Conservation (phyloP, 495 filamentous ascomycete genomes). For the Stereocaulon alpinum region DNA sequence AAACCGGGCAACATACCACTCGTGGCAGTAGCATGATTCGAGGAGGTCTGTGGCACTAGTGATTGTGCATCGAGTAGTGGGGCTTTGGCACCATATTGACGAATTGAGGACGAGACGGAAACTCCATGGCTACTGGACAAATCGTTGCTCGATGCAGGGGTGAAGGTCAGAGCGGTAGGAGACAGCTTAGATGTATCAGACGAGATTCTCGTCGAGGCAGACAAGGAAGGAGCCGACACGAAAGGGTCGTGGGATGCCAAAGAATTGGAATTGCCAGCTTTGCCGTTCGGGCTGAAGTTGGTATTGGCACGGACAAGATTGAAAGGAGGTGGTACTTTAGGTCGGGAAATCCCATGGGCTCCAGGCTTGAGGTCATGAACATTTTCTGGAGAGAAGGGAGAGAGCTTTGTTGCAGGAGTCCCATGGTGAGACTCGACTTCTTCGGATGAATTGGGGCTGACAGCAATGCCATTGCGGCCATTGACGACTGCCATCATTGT, state of each 20-base stretch:
- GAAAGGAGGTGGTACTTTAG: slow-evolving; percentile 22
- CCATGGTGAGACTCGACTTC: slow-evolving; percentile 45
- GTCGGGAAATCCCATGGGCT: slow-evolving; percentile 7
- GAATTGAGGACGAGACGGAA: background rate
- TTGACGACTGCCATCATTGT: slow-evolving; percentile 11
- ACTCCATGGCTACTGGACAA: slow-evolving; percentile 7
- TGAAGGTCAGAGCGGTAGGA: slow-evolving; percentile 31
- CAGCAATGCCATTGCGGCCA: slow-evolving; percentile 19
- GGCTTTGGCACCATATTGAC: background rate
- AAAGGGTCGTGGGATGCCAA: slow-evolving; percentile 22
- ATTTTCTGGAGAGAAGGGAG: slow-evolving; percentile 50
- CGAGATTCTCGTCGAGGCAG: slow-evolving; percentile 6
- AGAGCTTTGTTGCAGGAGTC: slow-evolving; percentile 54
- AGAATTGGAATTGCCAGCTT: background rate
- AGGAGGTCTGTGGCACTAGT: background rate
- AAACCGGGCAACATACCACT: background rate
- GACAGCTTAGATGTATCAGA: slow-evolving; percentile 24
- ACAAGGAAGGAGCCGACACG: slow-evolving; percentile 10
- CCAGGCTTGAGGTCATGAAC: slow-evolving; percentile 1
- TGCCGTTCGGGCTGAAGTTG: slow-evolving; percentile 7
- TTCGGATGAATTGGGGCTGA: slow-evolving; percentile 50
- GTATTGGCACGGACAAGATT: slow-evolving; percentile 14
- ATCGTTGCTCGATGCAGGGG: slow-evolving; percentile 23
- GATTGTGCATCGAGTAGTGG: background rate
- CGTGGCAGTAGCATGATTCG: background rate